Evolutionary conservation across 2,329 filamentous ascomycete species (phyloP).

Genomic region (Trichoderma sp.): DNA sequence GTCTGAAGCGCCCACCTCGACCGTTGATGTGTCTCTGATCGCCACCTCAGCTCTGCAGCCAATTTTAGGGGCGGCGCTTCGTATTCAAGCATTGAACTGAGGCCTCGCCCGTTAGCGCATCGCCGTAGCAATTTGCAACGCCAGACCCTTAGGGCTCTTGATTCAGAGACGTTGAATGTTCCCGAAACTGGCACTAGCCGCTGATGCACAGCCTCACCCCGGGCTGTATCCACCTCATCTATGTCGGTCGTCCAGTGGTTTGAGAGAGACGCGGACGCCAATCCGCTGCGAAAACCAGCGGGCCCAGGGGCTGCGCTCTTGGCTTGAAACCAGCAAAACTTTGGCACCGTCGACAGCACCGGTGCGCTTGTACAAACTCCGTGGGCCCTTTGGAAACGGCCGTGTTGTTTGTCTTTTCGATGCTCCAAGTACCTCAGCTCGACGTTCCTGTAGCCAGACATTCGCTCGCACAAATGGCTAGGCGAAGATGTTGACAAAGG

Average conservation of each 20-base stretch:
- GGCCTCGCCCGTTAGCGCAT: neutral
- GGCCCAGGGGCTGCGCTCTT: conserved; percentile 5
- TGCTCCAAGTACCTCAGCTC: neutral
- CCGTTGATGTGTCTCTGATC: neutral
- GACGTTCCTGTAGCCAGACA: neutral
- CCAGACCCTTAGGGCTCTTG: neutral
- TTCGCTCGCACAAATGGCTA: neutral
- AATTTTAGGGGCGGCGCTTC: conserved; percentile 9
- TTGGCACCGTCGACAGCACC: neutral
- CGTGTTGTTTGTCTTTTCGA: neutral
- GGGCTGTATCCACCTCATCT: conserved; percentile 9
- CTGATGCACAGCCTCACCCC: conserved; percentile 18
- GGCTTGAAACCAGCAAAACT: conserved; percentile 4
- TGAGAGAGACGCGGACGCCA: neutral
- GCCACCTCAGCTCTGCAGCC: neutral
- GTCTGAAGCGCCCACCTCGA: neutral
- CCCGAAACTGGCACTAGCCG: conserved; percentile 16
- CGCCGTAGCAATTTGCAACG: conserved; percentile 1
- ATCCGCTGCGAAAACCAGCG: neutral
- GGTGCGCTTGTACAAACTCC: neutral
- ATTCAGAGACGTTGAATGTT: neutral
- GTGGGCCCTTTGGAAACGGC: neutral
- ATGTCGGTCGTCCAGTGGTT: conserved; percentile 12
- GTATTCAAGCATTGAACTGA: neutral
- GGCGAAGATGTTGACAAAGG: neutral